Evolutionary conservation across 2,329 filamentous ascomycete genomes (phyloP), one percentile per base, ranked within the genome.

Genomic region (Zymoseptoria pseudotritici): DNA sequence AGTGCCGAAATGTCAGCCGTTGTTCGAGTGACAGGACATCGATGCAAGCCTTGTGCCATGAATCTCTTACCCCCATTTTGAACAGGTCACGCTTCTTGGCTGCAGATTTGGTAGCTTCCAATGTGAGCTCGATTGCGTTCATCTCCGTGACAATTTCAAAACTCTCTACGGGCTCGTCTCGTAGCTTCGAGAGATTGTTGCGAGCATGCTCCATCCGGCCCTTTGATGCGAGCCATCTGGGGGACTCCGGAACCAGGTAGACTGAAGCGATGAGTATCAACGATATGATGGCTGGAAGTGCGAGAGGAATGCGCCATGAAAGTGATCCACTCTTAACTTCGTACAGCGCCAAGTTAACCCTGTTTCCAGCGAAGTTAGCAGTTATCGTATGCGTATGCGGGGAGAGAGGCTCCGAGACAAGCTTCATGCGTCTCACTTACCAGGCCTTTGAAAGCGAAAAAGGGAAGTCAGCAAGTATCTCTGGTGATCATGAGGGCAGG

Each of bases 251-350:
- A 8, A 74, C 63, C 49, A 77, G 71, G 61, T 75, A 74, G 19
- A 63, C 31, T 8, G 66, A 69, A 1, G 63, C 53, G 5, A 75
- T 66, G 0, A 71, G 60, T 9, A 73, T 57, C 20, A 70, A 22
- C 0, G 73, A 75, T 57, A 75, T 70, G 56, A 69, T 58, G 20
- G 81, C 79, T 65, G 83, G 81, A 65, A 84, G 79, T 7, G 72
- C 75, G 13, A 79, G 64, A 8, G 77, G 75, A 58, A 78, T 74
- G 26, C 77, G 71, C 77, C 77, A 79, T 20, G 75, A 72, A n/a
- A 76, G 72, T 1, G 73, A 73, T 56, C 68, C 67, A 31, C 67
- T 71, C 56, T 75, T 71, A 42, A 74, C 6, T 13, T 36, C 5
- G 13, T 36, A 36, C 2, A 36, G 1, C 1, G 5, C 31, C 1